Base-by-base conservation (phyloP, 306 rosid species). In the Cicer yamashitae region DNA sequence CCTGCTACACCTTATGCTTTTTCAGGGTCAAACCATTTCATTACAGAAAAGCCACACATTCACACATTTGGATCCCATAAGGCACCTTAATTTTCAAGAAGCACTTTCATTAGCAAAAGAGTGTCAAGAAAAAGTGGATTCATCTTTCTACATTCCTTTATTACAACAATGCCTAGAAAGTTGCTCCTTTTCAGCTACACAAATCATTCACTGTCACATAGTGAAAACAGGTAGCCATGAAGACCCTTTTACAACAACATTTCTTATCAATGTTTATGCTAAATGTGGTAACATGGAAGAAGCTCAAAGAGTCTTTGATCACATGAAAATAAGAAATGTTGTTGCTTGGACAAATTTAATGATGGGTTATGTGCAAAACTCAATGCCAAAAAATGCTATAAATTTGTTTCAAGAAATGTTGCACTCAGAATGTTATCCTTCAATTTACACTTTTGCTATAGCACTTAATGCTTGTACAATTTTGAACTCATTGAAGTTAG, bases 301-400 rank as follows among this genome's bases (percentile, higher is more conserved):
- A 71, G 96, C 96, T 51, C 87, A 70, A 30, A 90, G 82, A 58
- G 87, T 62, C 8, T 90, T 94, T 6, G 87, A 91, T 71, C 77
- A 81, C 25, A 67, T 91, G 88, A 87, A 86, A 10, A 39, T 48
- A 39, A 86, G 91, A 87, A 86, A 82, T 58, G 88, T 79, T 41
- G 74, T 84, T 61, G 77, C 89, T 0, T 94, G 98, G 98, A 94
- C 91, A 12, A 84, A 87, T 7, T 82, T 94, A 77, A 87, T 89
- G 88, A 80, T 48, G 2, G 96, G 97, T 48, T 91, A 88, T 59
- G 91, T 83, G 73, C 87, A 85, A 77, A 87, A 82, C 63, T 78
- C 72, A 3, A 82, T 44, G 84, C 98, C 97, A 39, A 77, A 81
- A 54, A 69, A 67, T 52, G 88, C 89, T 14, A 50, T 87, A 68